phyloP scores from a whole-genome alignment of 306 rosid genomes.

The Cotoneaster glaucophyllus region DNA sequence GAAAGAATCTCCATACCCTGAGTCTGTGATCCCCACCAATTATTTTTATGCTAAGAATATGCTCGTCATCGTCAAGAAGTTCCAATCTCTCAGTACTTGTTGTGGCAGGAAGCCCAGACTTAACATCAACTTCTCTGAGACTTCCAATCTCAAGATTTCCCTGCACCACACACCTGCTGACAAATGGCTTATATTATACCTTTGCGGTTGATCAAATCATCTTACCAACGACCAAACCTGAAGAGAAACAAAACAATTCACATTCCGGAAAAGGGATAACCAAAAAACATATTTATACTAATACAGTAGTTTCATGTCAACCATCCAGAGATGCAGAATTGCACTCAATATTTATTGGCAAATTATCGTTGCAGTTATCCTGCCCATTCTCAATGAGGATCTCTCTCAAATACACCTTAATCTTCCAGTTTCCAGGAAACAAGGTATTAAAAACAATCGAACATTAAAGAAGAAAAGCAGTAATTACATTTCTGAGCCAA shows the following conservation, averaged over 20 bases:
- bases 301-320: neutral
- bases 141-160: slow-evolving; percentile 90
- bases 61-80: slow-evolving; percentile 79
- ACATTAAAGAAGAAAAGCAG: neutral
- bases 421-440: neutral
- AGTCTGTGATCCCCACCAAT: slow-evolving; percentile 96
- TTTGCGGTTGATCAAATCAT: slow-evolving; percentile 87
- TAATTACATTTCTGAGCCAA: neutral
- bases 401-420: neutral
- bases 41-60: slow-evolving; percentile 69
- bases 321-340: neutral
- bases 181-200: slow-evolving; percentile 83
- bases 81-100: slow-evolving; percentile 95
- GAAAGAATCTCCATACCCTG: slow-evolving; percentile 45
- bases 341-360: neutral
- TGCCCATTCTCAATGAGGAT: neutral
- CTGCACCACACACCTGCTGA: slow-evolving; percentile 82
- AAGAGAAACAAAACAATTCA: slow-evolving; percentile 9
- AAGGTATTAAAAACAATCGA: neutral
- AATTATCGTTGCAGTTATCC: neutral
- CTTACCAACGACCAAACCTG: slow-evolving; percentile 98
- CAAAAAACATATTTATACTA: slow-evolving; percentile 4
- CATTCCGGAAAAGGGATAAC: slow-evolving; percentile 15
- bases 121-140: slow-evolving; percentile 83
- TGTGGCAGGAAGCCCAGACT: slow-evolving; percentile 95